A percentile compares a stretch with the other conserved stretches of the same genome.
These are phyloP conservation scores for Amanita pseudoporphyria DNA, from an alignment of 768 basidiomycete species.

Conservation along the genomic window DNA sequence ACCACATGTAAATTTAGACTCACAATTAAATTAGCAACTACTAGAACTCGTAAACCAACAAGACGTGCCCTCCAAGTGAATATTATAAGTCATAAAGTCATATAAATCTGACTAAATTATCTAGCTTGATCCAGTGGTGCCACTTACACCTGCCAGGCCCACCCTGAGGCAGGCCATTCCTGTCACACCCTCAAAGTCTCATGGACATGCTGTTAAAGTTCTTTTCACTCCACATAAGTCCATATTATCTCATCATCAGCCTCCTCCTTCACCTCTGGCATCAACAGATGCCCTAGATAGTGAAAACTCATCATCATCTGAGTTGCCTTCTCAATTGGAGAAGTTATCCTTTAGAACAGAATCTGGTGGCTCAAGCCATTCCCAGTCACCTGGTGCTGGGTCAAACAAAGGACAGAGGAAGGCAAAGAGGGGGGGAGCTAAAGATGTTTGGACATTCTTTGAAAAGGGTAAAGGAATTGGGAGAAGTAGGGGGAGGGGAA, in stretches of 20 bases:
- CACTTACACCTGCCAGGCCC: background rate
- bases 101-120: background rate
- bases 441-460: too few species aligned
- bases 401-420: background rate
- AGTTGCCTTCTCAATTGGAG: background rate
- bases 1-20: too few species aligned
- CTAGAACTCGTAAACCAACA: background rate
- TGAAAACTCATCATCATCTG: background rate
- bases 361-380: too few species aligned
- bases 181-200: background rate
- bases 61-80: background rate
- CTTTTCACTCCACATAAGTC: background rate
- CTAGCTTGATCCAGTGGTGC: background rate
- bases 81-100: background rate
- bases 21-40: too few species aligned
- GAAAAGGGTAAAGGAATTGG: background rate
- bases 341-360: background rate
- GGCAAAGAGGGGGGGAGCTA: background rate
- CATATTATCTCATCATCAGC: too few species aligned
- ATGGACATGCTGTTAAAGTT: background rate
- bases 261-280: too few species aligned
- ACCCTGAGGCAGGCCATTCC: too few species aligned
- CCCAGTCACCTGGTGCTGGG: background rate
- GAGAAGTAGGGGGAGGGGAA: background rate
- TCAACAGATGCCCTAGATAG: background rate